Base-by-base conservation (phyloP, 2,329 filamentous ascomycete species). In the Aspergillus calidoustus region DNA sequence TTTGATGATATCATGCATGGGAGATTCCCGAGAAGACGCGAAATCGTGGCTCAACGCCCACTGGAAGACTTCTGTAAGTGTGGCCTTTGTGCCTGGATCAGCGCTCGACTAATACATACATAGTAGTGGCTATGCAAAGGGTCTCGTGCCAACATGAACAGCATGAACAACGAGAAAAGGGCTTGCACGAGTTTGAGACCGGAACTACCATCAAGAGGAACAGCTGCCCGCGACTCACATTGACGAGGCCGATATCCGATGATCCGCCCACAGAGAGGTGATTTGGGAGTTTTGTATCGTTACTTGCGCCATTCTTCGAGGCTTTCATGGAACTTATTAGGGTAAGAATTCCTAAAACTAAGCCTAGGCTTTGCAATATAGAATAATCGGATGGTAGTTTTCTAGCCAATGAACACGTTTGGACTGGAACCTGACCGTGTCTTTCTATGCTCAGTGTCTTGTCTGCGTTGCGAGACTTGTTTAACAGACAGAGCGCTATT, bases 1-100 rank as follows among this genome's bases (percentile, higher is more conserved):
- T 96, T 96, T 78, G 91, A 96, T 81, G 94, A 95, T 82, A 84
- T 96, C 66, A 95, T 96, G 91, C 92, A 96, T 81, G 91, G 92
- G 76, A 93, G 93, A 83, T 90, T 88, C 65, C 87, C 87, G 68
- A 92, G 93, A 30, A 60, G 85, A 25, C 31, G 17, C 88, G 89
- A 79, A 89, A 41, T 41, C 4, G 87, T 80, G 85, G 89, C 80
- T 59, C 93, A 92, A 82, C 86, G 91, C 71, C 91, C 89, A 50
- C 85, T 94, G 66, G 92, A 96, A 83, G 92, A 96, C 82, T 96
- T 96, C 74, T 88, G 90, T 92, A 88, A 86, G 89, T 84, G 69
- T 57, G 22, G 64, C 7, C 46, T 25, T 46, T 19, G 48, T 17
- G 25, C 56, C 57, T 60, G 28, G 61, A 28, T 60, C 25, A 41